Evolutionary conservation across 192 early-diverging fungal genomes (phyloP).

Genomic region (Spizellomyces sp.): DNA sequence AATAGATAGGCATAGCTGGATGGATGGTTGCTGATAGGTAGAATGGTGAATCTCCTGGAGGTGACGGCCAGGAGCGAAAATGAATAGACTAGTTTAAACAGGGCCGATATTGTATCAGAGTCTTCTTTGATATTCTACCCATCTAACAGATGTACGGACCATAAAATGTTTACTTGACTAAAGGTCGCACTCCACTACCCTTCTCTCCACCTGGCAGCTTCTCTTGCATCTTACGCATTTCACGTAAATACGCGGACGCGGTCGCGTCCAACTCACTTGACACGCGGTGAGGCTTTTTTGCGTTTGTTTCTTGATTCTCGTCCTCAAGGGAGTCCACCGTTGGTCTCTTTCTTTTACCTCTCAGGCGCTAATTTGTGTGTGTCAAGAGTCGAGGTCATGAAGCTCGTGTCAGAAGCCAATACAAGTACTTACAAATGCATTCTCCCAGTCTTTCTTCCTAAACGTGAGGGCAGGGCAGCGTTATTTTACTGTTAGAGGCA

Average conservation of each 20-base stretch:
- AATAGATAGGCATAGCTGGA: too few species aligned
- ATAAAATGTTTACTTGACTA: constrained; percentile 9
- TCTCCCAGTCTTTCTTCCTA: constrained; percentile 69
- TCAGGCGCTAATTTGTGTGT: background rate
- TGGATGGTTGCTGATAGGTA: too few species aligned
- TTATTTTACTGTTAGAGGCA: background rate
- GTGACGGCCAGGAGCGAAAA: too few species aligned
- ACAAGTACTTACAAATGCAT: constrained; percentile 19
- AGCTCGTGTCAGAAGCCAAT: too few species aligned
- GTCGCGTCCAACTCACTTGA: constrained; percentile 13
- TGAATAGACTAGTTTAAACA: too few species aligned
- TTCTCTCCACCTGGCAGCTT: constrained; percentile 36
- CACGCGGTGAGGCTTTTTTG: background rate
- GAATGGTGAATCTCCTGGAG: too few species aligned
- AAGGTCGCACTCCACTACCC: constrained; percentile 23
- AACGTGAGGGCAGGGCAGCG: constrained; percentile 21
- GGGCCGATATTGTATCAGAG: too few species aligned
- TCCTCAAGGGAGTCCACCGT: too few species aligned
- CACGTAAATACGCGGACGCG: constrained; percentile 27
- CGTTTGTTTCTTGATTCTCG: background rate
- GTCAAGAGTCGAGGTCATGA: too few species aligned
- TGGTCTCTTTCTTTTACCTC: constrained; percentile 16
- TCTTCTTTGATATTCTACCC: too few species aligned
- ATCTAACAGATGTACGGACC: too few species aligned
- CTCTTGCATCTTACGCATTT: constrained; percentile 39